A percentile compares a stretch with the other conserved stretches of the same genome.
phyloP scores from a whole-genome alignment of 2,329 filamentous ascomycete species.

The Hypoxylon sp. region DNA sequence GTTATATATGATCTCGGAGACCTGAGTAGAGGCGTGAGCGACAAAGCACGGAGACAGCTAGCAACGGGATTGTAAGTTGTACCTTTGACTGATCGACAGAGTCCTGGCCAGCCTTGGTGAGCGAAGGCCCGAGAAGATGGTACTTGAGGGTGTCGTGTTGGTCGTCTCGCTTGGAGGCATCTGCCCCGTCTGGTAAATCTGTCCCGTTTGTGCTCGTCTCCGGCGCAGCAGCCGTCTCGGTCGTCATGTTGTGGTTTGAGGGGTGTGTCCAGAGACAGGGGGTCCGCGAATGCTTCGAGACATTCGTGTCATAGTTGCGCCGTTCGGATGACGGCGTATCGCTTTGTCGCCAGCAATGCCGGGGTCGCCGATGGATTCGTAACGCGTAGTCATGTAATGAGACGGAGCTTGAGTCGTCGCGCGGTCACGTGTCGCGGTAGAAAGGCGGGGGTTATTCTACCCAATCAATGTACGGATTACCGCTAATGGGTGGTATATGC shows the following conservation, averaged over 20 bases:
- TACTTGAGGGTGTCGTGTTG: slow-evolving; percentile 78
- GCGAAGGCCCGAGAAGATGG: slow-evolving; percentile 84
- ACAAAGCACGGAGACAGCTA: not conserved
- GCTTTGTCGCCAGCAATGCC: not conserved
- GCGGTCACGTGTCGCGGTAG: not conserved
- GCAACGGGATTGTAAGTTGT: not conserved
- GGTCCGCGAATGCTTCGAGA: not conserved
- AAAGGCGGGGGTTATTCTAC: no score
- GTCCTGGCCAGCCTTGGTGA: slow-evolving; percentile 94
- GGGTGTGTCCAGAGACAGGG: not conserved
- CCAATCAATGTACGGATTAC: not conserved
- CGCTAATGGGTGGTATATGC: not conserved
- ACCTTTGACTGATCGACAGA: slow-evolving; percentile 90
- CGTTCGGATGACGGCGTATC: not conserved
- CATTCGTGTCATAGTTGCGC: slow-evolving; percentile 5
- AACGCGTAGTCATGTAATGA: not conserved
- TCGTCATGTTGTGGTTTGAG: slow-evolving; percentile 7
- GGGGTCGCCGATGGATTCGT: not conserved
- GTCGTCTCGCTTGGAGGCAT: slow-evolving; percentile 10
- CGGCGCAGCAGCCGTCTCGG: slow-evolving; percentile 1
- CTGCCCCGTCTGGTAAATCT: not conserved
- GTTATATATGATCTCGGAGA: slow-evolving; percentile 96
- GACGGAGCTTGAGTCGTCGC: no score
- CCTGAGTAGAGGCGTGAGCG: slow-evolving; percentile 53
- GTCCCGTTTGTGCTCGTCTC: slow-evolving; percentile 6